Evolutionary conservation across 371 early-diverging fungal genomes (phyloP), one percentile per base, ranked within the genome.

Genomic region (Mortierella sp.): DNA sequence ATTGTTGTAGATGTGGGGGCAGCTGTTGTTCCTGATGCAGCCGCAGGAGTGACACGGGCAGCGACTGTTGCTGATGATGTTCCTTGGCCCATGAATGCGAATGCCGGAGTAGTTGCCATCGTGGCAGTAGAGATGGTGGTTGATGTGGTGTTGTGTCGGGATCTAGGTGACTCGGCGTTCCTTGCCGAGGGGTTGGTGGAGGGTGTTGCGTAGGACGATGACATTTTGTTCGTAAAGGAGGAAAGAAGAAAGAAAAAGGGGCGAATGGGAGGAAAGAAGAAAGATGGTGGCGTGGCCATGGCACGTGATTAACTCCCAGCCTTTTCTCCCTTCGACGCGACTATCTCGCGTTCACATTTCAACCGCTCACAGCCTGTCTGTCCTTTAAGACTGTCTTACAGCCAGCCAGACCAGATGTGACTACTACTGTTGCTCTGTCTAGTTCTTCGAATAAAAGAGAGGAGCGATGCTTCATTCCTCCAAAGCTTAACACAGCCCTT

Each of bases 31-130:
- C 68, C 68, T 9, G 68, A 68, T 68, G 68, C 68, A 38, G 68
- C 68, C 8, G 68, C 68, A 21, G 68, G 68, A 7, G 68, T 68
- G 68, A 68, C 68, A 10, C 68, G 38, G 21, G 68, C 68, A 24
- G 68, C 68, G 10, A 68, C 68, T 42, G 68, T 68, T 42, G 68
- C 44, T 21, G 68, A 68, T 42, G 68, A 68, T 38, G 68, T 68
- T 21, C 68, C 68, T 68, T 68, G 68, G 24, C 68, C 68, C 68
- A 68, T 68, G 34, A 68, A 68, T 19, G 68, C 68, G 42, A 68
- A 68, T 68, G 68, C 68, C 38, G 68, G 68, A 11, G 68, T 68
- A 10, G 68, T 68, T 10, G 68, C 42, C 68, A 68, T 68, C 42
- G 68, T 11, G 8, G 68, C 24, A 5, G 38, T 68, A 21, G 68